phyloP scores from a whole-genome alignment of 352 stramenopile genomes.

The Globisporangium radiosum region DNA sequence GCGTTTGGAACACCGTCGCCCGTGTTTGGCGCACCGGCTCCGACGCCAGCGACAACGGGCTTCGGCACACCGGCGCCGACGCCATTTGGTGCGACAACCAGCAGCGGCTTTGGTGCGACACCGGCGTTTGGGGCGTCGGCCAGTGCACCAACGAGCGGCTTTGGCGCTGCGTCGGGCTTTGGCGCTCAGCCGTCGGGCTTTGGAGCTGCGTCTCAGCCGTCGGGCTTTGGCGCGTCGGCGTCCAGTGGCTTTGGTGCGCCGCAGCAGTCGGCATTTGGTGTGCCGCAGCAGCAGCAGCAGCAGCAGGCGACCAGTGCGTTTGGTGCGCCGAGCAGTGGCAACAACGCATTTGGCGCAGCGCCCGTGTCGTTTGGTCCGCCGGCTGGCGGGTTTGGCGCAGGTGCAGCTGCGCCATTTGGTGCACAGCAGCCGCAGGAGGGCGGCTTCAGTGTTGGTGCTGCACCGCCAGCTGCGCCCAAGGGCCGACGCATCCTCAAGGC shows the following conservation, averaged over 20 bases:
- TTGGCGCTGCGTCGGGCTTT: conserved; percentile 15
- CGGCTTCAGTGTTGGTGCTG: conserved; percentile 62
- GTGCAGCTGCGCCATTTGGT: conserved; percentile 16
- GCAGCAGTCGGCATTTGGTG: conserved; percentile 16
- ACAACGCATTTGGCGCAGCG: not conserved
- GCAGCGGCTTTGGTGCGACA: conserved; percentile 2
- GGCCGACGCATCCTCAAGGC: conserved; percentile 55
- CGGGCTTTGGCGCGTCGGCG: not conserved
- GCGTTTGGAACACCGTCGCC: conserved; percentile 6
- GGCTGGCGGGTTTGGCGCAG: conserved; percentile 22
- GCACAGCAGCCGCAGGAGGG: conserved; percentile 21
- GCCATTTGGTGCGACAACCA: conserved; percentile 1
- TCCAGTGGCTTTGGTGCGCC: not conserved
- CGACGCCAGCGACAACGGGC: conserved; percentile 3
- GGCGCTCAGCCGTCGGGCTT: conserved; percentile 8
- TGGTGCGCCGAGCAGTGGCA: conserved; percentile 8
- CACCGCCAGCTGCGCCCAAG: conserved; percentile 34
- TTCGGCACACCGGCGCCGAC: conserved; percentile 6
- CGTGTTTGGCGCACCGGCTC: conserved; percentile 8
- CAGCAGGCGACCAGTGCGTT: conserved; percentile 13
- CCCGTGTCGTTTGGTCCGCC: conserved; percentile 26
- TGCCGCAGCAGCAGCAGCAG: conserved; percentile 5
- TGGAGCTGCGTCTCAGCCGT: not conserved
- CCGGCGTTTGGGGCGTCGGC: conserved; percentile 17
- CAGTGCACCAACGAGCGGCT: conserved; percentile 13